Evolutionary conservation across 2,329 filamentous ascomycete genomes (phyloP), one percentile per base, ranked within the genome.

Genomic region (Fusarium protoensiforme): DNA sequence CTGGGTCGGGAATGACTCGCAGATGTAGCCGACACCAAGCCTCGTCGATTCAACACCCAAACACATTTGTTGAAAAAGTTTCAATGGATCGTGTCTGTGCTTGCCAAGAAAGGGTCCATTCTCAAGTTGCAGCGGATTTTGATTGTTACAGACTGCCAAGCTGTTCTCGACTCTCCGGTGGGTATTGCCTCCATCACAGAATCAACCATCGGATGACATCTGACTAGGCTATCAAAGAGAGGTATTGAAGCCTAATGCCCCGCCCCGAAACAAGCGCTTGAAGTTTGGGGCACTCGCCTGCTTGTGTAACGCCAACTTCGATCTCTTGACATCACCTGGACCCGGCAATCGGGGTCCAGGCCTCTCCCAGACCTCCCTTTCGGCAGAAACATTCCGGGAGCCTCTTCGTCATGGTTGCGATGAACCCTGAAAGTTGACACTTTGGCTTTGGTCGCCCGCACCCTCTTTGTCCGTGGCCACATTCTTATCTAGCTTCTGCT

Each of bases 401-500:
- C 9, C 13, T 35, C 27, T 11, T 24, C 22, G 54, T 61, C 57
- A 69, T 31, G 61, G 64, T 20, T 68, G 59, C 5, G 60, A 65
- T 33, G 33, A 61, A 29, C 60, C 62, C 13, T 38, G 58, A 71
- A 85, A 85, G 61, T 81, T 69, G 22, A 85, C 79, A 56, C 78
- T 77, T 72, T 80, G 75, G 72, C 82, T 84, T 35, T 78, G 65
- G 69, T 82, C 65, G 38, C 83, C 83, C 14, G 81, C 80, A 4
- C 76, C 72, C 29, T 75, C 75, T 60, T 78, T 66, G 77, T 85
- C 84, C 5, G 71, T 72, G 11, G 81, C 79, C 60, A 90, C 83
- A 78, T 90, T 90, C 67, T 82, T 89, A 71, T 86, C 80, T 62
- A 90, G 81, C 83, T 90, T 90, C 61, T 76, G 86, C 73, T 82